phyloP scores from a whole-genome alignment of 1,284 basidiomycete species.

The Puccinia polysora region DNA sequence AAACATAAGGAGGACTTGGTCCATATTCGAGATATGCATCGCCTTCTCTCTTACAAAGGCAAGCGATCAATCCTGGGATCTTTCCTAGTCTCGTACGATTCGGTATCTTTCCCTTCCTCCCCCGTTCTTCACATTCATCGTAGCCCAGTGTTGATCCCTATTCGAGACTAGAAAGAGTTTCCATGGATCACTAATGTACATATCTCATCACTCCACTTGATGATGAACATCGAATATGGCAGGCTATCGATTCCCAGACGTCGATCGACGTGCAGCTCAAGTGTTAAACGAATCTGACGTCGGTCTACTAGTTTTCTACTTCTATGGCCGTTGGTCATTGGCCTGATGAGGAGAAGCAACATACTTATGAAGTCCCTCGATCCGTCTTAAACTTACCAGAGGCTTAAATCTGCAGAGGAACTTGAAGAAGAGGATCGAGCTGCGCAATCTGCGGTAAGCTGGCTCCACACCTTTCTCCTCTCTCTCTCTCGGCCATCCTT shows the following conservation, averaged over 20 bases:
- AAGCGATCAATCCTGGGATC: constrained; percentile 44
- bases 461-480: not conserved
- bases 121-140: no score
- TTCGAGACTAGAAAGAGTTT: no score
- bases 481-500: not conserved
- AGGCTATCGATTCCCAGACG: constrained; percentile 81
- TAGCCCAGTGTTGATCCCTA: no score
- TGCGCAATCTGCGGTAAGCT: constrained; percentile 73
- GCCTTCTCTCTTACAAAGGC: constrained; percentile 88
- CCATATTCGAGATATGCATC: constrained; percentile 97
- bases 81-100: not conserved
- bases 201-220: not conserved
- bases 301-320: constrained; percentile 54
- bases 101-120: no score
- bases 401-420: constrained; percentile 89
- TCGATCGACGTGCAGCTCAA: constrained; percentile 57
- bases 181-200: no score
- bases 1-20: constrained; percentile 95
- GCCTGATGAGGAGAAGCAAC: no score
- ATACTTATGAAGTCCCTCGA: not conserved
- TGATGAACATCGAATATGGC: not conserved
- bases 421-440: constrained; percentile 91
- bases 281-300: constrained; percentile 57
- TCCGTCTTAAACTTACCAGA: constrained; percentile 56
- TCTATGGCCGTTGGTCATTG: not conserved